Evolutionary conservation across 495 filamentous ascomycete genomes (phyloP).

Genomic region (Penicillium longicatenatum): DNA sequence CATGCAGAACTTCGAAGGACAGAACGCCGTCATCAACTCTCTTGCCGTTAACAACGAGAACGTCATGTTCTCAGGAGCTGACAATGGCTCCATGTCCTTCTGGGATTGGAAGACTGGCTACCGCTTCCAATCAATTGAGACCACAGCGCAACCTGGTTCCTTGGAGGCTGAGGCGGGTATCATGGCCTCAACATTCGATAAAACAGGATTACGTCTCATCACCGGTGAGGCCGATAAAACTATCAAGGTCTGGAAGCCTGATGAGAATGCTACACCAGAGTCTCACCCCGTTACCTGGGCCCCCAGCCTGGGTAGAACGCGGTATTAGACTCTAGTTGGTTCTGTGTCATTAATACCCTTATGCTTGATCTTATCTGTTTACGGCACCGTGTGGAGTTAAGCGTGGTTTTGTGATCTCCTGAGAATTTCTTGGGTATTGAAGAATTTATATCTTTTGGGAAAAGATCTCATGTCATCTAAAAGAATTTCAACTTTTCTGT

Average conservation of each 20-base stretch:
- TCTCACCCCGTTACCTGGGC: slow-evolving; percentile 93
- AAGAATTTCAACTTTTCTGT: slow-evolving; percentile 3
- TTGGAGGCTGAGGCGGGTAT: slow-evolving; percentile 93
- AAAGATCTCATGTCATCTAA: slow-evolving; percentile 6
- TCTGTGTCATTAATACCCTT: slow-evolving; percentile 24
- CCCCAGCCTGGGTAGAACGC: slow-evolving; percentile 73
- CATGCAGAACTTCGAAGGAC: slow-evolving; percentile 99
- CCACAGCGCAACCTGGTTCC: slow-evolving; percentile 89
- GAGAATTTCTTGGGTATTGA: slow-evolving; percentile 10
- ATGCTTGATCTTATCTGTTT: slow-evolving; percentile 19
- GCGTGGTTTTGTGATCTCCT: slow-evolving; percentile 24
- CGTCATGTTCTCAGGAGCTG: slow-evolving; percentile 91
- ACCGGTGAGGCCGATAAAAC: slow-evolving; percentile 97
- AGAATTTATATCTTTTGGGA: slow-evolving; percentile 7
- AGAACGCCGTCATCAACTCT: slow-evolving; percentile 95
- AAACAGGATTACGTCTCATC: slow-evolving; percentile 84
- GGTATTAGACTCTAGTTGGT: slow-evolving; percentile 49
- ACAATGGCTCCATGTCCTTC: slow-evolving; percentile 95
- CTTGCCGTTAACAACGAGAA: slow-evolving; percentile 93
- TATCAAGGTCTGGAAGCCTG: slow-evolving; percentile 93
- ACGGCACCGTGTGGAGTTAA: slow-evolving; percentile 37
- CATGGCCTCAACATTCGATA: slow-evolving; percentile 90
- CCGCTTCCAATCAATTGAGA: slow-evolving; percentile 83
- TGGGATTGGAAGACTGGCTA: slow-evolving; percentile 99
- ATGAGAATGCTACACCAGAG: slow-evolving; percentile 86